These are phyloP conservation scores for Spathaspora hagerdaliae DNA, from an alignment of 805 yeast species.

Conservation along the genomic window DNA sequence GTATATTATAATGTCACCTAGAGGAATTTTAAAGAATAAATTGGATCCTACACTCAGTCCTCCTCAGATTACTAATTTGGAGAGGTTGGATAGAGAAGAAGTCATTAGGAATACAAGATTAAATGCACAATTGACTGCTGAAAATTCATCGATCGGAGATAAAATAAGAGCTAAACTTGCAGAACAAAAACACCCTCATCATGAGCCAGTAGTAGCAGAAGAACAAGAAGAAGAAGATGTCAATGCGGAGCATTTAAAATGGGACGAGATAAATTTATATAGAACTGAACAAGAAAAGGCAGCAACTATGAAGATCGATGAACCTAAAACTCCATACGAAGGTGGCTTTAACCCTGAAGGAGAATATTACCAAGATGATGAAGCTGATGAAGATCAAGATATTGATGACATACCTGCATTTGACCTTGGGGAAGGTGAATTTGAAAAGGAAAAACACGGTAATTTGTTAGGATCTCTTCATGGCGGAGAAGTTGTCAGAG, in stretches of 20 bases:
- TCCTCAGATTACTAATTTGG: conserved; percentile 4
- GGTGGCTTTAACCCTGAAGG: conserved; percentile 82
- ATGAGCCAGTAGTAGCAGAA: background rate
- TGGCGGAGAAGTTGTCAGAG: conserved; percentile 38
- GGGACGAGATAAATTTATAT: conserved; percentile 81
- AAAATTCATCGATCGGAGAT: conserved; percentile 38
- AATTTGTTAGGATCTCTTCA: conserved; percentile 26
- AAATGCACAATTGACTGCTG: conserved; percentile 54
- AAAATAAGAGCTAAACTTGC: conserved; percentile 44
- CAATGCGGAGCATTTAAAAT: conserved; percentile 48
- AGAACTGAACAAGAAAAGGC: conserved; percentile 69
- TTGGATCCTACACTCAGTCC: conserved; percentile 16
- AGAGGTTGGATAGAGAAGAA: conserved; percentile 54
- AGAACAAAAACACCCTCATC: conserved; percentile 20
- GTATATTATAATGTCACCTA: conserved; percentile 9
- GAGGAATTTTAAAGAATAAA: conserved; percentile 55
- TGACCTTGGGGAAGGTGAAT: conserved; percentile 55
- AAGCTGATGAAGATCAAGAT: conserved; percentile 49
- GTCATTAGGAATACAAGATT: conserved; percentile 76
- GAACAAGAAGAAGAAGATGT: conserved; percentile 1
- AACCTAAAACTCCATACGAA: conserved; percentile 93
- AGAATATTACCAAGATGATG: conserved; percentile 72
- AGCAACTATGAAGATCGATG: conserved; percentile 81
- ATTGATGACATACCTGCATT: conserved; percentile 48
- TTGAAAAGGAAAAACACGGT: conserved; percentile 23